Evolutionary conservation across 768 basidiomycete genomes (phyloP).

Genomic region (Chalciporus piperatus): DNA sequence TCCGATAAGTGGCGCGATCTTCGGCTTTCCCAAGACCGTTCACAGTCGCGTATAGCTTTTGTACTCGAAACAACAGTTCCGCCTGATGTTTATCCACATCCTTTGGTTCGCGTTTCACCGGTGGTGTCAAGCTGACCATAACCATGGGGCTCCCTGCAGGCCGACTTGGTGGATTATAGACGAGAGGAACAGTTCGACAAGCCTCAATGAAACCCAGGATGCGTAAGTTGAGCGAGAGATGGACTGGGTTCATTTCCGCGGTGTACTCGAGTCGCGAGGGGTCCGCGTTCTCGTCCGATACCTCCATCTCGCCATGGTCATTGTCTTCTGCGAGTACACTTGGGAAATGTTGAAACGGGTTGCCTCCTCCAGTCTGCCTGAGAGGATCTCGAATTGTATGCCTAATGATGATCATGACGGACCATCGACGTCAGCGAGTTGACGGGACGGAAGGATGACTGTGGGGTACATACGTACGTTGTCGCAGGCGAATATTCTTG

Average conservation of each 20-base stretch:
- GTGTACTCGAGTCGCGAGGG: slow-evolving; percentile 45
- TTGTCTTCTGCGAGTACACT: slow-evolving; percentile 49
- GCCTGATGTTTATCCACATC: slow-evolving; percentile 42
- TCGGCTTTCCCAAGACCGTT: slow-evolving; percentile 50
- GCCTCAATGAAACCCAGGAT: slow-evolving; percentile 87
- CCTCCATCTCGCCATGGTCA: slow-evolving; percentile 9
- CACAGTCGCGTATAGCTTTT: slow-evolving; percentile 65
- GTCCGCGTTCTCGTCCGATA: slow-evolving; percentile 25
- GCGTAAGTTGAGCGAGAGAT: slow-evolving; percentile 79
- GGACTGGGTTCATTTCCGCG: slow-evolving; percentile 65
- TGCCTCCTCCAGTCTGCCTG: slow-evolving; percentile 72
- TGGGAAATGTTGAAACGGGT: slow-evolving; percentile 69
- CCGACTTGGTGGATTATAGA: slow-evolving; percentile 17
- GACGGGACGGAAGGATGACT: slow-evolving; percentile 1
- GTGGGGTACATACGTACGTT: slow-evolving; percentile 49
- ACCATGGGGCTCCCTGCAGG: slow-evolving; percentile 5
- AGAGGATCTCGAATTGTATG: slow-evolving; percentile 66
- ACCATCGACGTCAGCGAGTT: not conserved
- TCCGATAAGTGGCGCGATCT: too few species aligned
- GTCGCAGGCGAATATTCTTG: slow-evolving; percentile 48
- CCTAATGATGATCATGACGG: slow-evolving; percentile 43
- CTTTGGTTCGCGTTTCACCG: slow-evolving; percentile 18
- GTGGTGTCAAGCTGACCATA: slow-evolving; percentile 5
- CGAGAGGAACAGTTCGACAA: slow-evolving; percentile 74
- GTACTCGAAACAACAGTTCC: slow-evolving; percentile 52